Conservation (phyloP, 768 basidiomycete species). For the Panellus pusillus region DNA sequence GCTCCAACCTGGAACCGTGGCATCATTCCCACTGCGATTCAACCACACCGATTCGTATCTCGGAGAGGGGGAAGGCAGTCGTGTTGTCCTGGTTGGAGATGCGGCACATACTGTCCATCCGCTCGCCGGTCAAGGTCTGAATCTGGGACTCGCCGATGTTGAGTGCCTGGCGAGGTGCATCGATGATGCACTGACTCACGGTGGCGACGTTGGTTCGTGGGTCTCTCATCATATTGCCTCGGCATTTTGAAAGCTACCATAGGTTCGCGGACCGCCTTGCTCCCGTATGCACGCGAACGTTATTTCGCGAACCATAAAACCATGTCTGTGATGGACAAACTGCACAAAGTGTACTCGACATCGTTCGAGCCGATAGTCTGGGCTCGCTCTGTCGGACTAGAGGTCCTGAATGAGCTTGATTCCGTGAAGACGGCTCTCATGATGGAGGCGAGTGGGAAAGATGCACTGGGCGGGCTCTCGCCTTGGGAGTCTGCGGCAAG, state of each 20-base stretch:
- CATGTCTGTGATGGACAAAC: constrained; percentile 83
- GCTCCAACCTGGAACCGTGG: constrained; percentile 71
- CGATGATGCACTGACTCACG: constrained; percentile 51
- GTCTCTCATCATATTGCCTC: neutral
- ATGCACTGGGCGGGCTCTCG: constrained; percentile 11
- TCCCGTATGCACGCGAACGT: constrained; percentile 75
- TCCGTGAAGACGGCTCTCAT: constrained; percentile 82
- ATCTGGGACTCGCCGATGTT: constrained; percentile 89
- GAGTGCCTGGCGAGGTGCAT: constrained; percentile 70
- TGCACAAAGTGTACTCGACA: constrained; percentile 82
- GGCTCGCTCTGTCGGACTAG: constrained; percentile 84
- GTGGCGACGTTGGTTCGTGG: constrained; percentile 80
- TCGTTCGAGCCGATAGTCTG: constrained; percentile 73
- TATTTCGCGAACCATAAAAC: constrained; percentile 87
- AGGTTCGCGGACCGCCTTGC: constrained; percentile 77
- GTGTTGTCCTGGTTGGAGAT: constrained; percentile 92
- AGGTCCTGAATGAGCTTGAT: constrained; percentile 88
- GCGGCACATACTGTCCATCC: constrained; percentile 96
- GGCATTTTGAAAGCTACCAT: neutral
- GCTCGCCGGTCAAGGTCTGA: constrained; percentile 93
- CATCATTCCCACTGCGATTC: constrained; percentile 88
- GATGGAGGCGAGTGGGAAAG: constrained; percentile 65
- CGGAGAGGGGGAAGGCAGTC: constrained; percentile 61
- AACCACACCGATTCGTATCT: constrained; percentile 87
- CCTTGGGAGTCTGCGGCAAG: constrained; percentile 42